Percentiles rank a stretch among this genome's conserved stretches.
phyloP scores from a whole-genome alignment of 2,329 filamentous ascomycete genomes.

The Colletotrichum aenigma region DNA sequence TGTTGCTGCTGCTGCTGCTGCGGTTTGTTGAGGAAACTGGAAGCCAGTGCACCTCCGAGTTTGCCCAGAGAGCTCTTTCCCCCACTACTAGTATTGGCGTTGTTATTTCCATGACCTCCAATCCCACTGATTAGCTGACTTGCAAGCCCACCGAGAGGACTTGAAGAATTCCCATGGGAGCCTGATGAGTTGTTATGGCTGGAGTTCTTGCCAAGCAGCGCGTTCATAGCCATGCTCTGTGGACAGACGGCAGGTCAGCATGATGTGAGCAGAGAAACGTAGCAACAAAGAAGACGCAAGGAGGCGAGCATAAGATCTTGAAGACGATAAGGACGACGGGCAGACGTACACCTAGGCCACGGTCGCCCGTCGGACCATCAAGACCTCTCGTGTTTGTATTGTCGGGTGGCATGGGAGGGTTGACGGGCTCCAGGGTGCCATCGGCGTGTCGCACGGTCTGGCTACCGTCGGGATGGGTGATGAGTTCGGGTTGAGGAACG shows the following conservation, averaged over 20 bases:
- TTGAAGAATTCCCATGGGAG: slow-evolving; percentile 38
- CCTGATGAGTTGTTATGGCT: slow-evolving; percentile 29
- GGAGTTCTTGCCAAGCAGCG: slow-evolving; percentile 56
- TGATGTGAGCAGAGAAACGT: background rate
- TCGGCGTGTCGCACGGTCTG: slow-evolving; percentile 66
- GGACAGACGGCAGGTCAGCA: slow-evolving; percentile 10
- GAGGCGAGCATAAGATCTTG: background rate
- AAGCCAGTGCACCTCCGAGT: slow-evolving; percentile 61
- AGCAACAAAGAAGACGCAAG: background rate
- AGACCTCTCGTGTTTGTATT: slow-evolving; percentile 52
- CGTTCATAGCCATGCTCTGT: slow-evolving; percentile 66
- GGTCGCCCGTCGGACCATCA: slow-evolving; percentile 60
- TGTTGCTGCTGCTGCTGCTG: slow-evolving; percentile 49
- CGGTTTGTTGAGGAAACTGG: slow-evolving; percentile 48
- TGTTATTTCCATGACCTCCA: slow-evolving; percentile 29
- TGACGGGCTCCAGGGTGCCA: slow-evolving; percentile 63
- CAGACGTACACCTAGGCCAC: slow-evolving; percentile 67
- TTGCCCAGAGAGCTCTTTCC: slow-evolving; percentile 52
- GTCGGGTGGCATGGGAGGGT: slow-evolving; percentile 52
- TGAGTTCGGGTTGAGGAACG: slow-evolving; percentile 58
- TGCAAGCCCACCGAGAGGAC: slow-evolving; percentile 50
- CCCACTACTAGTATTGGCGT: slow-evolving; percentile 30
- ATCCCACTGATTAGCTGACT: slow-evolving; percentile 49
- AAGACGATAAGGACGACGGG: slow-evolving; percentile 8
- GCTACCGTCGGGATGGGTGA: slow-evolving; percentile 66